Percentiles rank a stretch among this genome's conserved stretches.
Evolutionary conservation across 768 basidiomycete genomes (phyloP).

Genomic region (Mycena galericulata): DNA sequence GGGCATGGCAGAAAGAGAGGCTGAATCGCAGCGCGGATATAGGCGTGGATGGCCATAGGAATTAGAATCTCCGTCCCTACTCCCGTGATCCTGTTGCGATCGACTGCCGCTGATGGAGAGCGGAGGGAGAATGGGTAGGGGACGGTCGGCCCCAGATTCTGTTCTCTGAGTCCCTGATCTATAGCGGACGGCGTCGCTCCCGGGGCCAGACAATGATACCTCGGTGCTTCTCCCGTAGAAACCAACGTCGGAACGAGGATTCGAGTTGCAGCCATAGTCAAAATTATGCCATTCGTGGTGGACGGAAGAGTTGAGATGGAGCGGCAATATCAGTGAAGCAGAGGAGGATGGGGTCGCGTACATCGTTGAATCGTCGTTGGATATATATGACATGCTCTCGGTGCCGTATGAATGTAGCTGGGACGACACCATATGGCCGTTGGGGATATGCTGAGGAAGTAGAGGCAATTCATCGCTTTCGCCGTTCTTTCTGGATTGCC

Average conservation of each 20-base stretch:
- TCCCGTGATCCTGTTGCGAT: constrained; percentile 63
- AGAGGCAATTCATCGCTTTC: constrained; percentile 66
- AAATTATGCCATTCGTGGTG: constrained; percentile 72
- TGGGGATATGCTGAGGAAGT: constrained; percentile 57
- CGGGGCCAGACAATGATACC: no score
- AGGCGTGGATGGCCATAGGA: constrained; percentile 56
- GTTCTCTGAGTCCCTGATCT: constrained; percentile 60
- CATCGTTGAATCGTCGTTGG: constrained; percentile 57
- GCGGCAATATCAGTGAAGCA: constrained; percentile 73
- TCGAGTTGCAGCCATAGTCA: constrained; percentile 72
- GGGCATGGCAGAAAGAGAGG: constrained; percentile 56
- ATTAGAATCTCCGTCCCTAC: constrained; percentile 67
- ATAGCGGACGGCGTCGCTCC: no score
- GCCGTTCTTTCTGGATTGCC: constrained; percentile 71
- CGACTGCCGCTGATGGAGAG: constrained; percentile 64
- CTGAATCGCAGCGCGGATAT: constrained; percentile 60
- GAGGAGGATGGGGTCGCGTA: constrained; percentile 71
- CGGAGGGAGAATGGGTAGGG: constrained; percentile 60
- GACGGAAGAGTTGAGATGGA: constrained; percentile 71
- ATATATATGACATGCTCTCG: constrained; percentile 60
- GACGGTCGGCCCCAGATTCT: constrained; percentile 61
- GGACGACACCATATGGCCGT: no score
- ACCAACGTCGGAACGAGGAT: constrained; percentile 69
- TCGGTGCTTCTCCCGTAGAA: constrained; percentile 63
- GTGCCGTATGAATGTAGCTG: constrained; percentile 51